Base-by-base conservation (phyloP, 169 alveolate genomes). In the Eimeria sp. region DNA sequence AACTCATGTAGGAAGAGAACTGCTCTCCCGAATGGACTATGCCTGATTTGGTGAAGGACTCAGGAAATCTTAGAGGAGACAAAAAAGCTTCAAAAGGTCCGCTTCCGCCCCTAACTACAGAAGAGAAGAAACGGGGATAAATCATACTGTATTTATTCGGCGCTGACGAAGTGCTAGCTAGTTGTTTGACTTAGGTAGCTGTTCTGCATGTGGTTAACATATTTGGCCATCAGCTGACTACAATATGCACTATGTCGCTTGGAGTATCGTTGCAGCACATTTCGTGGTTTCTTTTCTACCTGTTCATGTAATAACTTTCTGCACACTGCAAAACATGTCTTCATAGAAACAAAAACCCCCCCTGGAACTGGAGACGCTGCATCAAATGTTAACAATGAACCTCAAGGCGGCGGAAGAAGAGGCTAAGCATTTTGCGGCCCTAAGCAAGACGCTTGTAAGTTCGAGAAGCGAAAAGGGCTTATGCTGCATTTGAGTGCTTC, bases 371-470 rank as follows among this genome's bases (percentile, higher is more conserved):
- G 82, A 87, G 82, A 87, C 93, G 4, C 46, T 87, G 46, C 93
- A 87, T 30, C 93, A 72, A 87, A 87, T 87, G 93, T 83, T 87
- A 43, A 54, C 93, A 27, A 87, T 58, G 40, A 87, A 43, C 93
- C 82, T 87, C 40, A 52, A 87, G 16, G 93, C 66, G 54, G 93
- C 93, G 46, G 93, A 87, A 64, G 93, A 87, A 62, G 93, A 58
- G 56, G 83, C 93, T 2, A 87, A 87, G 46, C 93, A 87, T 27
- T 87, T 87, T 9, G 78, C 93, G 52, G 93, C 54, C 13, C 40
- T 87, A 33, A 64, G 74, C 62, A 33, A 87, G 82, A 40, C 66
- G 30, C 80, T 87, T 43, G 93, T 87, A 60, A 9, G 93, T 33
- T n/a, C n/a, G 11, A 43, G 43, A 23, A 56, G 49, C 27, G 9